Percentiles rank a stretch among this genome's conserved stretches.
phyloP scores from a whole-genome alignment of 768 basidiomycete genomes.

The Dentipellis sp. region DNA sequence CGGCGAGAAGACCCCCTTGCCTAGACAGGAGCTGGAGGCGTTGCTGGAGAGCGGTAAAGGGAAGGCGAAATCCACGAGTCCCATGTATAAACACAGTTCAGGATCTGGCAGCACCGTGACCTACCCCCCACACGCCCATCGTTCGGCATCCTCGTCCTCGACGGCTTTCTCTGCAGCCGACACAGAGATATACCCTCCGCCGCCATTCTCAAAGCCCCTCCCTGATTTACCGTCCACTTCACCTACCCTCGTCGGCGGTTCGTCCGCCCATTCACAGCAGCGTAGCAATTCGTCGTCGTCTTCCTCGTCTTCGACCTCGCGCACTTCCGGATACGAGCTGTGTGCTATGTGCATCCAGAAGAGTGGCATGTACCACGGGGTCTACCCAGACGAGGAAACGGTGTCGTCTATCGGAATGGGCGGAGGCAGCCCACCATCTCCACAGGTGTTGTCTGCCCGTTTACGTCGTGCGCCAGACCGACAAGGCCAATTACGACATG shows the following conservation, averaged over 20 bases:
- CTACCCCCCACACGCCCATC: slow-evolving; percentile 8
- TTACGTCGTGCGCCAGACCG: slow-evolving; percentile 55
- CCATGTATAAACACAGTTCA: neutral
- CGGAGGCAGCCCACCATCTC: slow-evolving; percentile 38
- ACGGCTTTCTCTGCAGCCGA: slow-evolving; percentile 5
- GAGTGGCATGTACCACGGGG: slow-evolving; percentile 69
- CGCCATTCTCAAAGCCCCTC: slow-evolving; percentile 24
- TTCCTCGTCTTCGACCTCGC: slow-evolving; percentile 4
- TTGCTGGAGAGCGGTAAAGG: slow-evolving; percentile 30
- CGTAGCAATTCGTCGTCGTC: slow-evolving; percentile 12
- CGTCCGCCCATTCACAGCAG: slow-evolving; percentile 9
- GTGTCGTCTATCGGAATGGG: slow-evolving; percentile 42
- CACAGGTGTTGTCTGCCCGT: slow-evolving; percentile 46
- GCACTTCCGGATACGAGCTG: slow-evolving; percentile 64
- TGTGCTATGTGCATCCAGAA: slow-evolving; percentile 74
- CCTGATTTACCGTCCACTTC: slow-evolving; percentile 29
- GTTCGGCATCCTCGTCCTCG: neutral
- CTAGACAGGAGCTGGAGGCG: slow-evolving; percentile 12
- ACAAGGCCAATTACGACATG: slow-evolving; percentile 75
- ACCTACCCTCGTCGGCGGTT: slow-evolving; percentile 6
- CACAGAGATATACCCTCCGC: slow-evolving; percentile 16
- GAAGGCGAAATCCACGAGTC: slow-evolving; percentile 29
- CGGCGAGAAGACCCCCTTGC: slow-evolving; percentile 57
- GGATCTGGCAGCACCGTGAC: neutral
- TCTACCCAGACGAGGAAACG: too few species aligned